A percentile compares a stretch with the other conserved stretches of the same genome.
Evolutionary conservation across 2,329 filamentous ascomycete genomes (phyloP).

Genomic region (Colletotrichum spinosum): DNA sequence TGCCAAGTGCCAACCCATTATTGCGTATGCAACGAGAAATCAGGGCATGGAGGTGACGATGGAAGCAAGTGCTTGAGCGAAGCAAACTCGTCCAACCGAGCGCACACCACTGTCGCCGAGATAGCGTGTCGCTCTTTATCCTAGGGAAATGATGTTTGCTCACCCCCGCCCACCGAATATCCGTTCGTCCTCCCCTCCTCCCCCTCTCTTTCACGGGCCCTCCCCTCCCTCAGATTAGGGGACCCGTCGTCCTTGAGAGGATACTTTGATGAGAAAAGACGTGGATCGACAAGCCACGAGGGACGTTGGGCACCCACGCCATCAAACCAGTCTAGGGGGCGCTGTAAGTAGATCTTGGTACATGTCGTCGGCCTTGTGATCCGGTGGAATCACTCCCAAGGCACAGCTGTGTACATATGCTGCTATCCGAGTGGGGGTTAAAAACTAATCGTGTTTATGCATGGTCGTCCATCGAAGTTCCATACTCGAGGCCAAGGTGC

Average conservation of each 20-base stretch:
- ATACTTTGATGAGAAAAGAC: constrained; percentile 25
- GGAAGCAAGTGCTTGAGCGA: constrained; percentile 5
- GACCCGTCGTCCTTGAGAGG: constrained; percentile 22
- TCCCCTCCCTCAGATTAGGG: constrained; percentile 23
- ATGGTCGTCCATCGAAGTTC: too few species aligned
- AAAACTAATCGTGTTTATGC: too few species aligned
- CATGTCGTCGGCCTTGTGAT: background rate
- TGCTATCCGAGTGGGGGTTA: too few species aligned
- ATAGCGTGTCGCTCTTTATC: constrained; percentile 12
- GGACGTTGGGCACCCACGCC: constrained; percentile 23
- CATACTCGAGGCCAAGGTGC: too few species aligned
- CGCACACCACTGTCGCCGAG: constrained; percentile 7
- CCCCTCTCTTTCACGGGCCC: constrained; percentile 24
- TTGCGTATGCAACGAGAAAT: background rate
- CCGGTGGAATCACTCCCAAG: too few species aligned
- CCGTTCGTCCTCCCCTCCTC: constrained; percentile 18
- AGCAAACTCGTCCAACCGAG: constrained; percentile 16
- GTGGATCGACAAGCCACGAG: constrained; percentile 31
- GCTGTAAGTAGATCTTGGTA: constrained; percentile 1
- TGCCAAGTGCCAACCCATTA: constrained; percentile 6
- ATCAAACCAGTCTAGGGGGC: constrained; percentile 15
- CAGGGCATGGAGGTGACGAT: constrained; percentile 13
- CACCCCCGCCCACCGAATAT: constrained; percentile 27
- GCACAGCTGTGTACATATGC: too few species aligned
- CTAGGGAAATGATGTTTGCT: constrained; percentile 35